phyloP scores from a whole-genome alignment of 2,329 filamentous ascomycete species.

The Ascosphaera aggregata region DNA sequence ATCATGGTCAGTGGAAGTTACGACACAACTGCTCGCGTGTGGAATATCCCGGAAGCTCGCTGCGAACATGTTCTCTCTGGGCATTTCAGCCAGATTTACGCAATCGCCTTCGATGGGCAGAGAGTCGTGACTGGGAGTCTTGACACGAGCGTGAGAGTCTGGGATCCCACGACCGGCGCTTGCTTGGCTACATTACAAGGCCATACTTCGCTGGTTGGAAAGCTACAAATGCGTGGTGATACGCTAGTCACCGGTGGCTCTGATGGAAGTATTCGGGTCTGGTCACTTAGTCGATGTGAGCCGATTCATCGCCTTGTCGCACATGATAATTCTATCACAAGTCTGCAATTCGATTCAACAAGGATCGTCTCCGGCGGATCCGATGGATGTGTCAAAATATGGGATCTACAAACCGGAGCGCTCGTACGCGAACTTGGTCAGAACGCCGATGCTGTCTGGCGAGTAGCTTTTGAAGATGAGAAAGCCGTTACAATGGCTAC shows the following conservation, averaged over 20 bases:
- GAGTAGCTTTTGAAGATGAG: slow-evolving; percentile 94
- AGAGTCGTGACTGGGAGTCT: slow-evolving; percentile 87
- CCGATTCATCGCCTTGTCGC: slow-evolving; percentile 87
- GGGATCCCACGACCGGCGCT: slow-evolving; percentile 73
- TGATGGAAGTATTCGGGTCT: slow-evolving; percentile 87
- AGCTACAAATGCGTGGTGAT: slow-evolving; percentile 85
- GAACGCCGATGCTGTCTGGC: slow-evolving; percentile 88
- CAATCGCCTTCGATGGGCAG: slow-evolving; percentile 79
- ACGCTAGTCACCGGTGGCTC: slow-evolving; percentile 91
- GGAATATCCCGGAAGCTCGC: slow-evolving; percentile 89
- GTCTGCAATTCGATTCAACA: slow-evolving; percentile 88
- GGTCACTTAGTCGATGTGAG: slow-evolving; percentile 76
- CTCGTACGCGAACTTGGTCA: slow-evolving; percentile 77
- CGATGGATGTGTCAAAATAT: slow-evolving; percentile 95
- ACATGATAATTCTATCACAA: slow-evolving; percentile 96
- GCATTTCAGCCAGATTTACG: slow-evolving; percentile 97
- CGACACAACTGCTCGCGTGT: slow-evolving; percentile 88
- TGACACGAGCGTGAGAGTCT: slow-evolving; percentile 90
- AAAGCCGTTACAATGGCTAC: slow-evolving; percentile 93
- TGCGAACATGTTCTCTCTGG: slow-evolving; percentile 77
- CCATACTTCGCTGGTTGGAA: slow-evolving; percentile 88
- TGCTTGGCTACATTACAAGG: slow-evolving; percentile 86
- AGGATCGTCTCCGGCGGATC: slow-evolving; percentile 89
- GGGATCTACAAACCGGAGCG: slow-evolving; percentile 82
- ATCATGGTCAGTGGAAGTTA: slow-evolving; percentile 96